Conservation (phyloP, 2,329 filamentous ascomycete species). For the Ceratocystis papillata region DNA sequence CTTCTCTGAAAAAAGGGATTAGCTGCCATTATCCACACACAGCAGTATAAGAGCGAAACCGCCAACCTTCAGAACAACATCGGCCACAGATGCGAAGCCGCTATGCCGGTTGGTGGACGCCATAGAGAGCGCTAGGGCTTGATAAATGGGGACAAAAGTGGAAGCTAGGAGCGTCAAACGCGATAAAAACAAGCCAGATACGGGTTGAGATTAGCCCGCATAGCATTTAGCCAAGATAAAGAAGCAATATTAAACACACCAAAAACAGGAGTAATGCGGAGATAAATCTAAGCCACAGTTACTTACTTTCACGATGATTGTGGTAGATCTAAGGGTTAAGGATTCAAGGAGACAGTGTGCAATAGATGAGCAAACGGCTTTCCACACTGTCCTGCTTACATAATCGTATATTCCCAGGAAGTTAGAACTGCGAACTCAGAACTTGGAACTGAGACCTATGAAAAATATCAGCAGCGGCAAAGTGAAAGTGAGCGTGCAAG, state of each 20-base stretch:
- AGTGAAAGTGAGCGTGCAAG: too few species aligned
- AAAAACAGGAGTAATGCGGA: too few species aligned
- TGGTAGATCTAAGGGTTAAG: not conserved
- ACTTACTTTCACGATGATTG: too few species aligned
- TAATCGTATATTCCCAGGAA: not conserved
- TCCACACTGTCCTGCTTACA: not conserved
- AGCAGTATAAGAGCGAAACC: not conserved
- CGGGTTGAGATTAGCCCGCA: too few species aligned
- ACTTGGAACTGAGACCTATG: too few species aligned
- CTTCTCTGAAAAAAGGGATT: conserved; percentile 45
- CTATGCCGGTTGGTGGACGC: not conserved
- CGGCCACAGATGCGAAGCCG: not conserved
- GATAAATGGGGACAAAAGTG: not conserved
- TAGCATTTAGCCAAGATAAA: too few species aligned
- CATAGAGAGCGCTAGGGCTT: not conserved
- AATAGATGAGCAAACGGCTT: not conserved
- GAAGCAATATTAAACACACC: too few species aligned
- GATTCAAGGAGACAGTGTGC: not conserved
- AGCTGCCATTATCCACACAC: not conserved
- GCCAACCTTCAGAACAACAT: conserved; percentile 1
- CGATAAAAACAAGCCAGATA: not conserved
- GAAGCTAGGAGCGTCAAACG: not conserved
- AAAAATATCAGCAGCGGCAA: not conserved
- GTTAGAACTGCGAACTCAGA: not conserved
- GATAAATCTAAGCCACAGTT: too few species aligned